Evolutionary conservation across 495 filamentous ascomycete genomes (phyloP).

Genomic region (Collariella sp.): DNA sequence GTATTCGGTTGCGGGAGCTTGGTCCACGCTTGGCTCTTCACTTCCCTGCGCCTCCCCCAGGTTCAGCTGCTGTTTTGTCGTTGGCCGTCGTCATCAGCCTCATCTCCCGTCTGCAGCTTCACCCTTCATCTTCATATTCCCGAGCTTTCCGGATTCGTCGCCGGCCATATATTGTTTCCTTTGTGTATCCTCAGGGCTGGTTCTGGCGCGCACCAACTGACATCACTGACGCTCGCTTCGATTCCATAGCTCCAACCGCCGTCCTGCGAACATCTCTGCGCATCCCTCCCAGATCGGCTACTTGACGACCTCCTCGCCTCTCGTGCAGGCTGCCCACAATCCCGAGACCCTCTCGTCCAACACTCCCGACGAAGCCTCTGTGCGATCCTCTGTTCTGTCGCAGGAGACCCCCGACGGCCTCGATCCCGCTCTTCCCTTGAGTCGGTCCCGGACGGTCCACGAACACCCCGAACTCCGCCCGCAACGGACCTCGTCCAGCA

Average conservation of each 20-base stretch:
- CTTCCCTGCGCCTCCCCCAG: constrained; percentile 18
- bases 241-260: constrained; percentile 9
- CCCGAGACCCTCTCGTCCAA: constrained; percentile 29
- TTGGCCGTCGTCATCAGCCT: constrained; percentile 18
- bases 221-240: constrained; percentile 14
- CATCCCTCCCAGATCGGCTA: constrained; percentile 72
- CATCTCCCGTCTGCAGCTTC: neutral
- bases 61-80: constrained; percentile 10
- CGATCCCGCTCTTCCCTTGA: constrained; percentile 18
- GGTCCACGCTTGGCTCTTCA: neutral
- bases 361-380: constrained; percentile 12
- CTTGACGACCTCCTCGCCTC: constrained; percentile 72
- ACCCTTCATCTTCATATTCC: neutral
- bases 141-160: constrained; percentile 1
- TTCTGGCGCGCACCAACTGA: constrained; percentile 4
- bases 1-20: constrained; percentile 1
- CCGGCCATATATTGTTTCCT: constrained; percentile 1
- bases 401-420: constrained; percentile 20
- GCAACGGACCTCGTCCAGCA: constrained; percentile 37
- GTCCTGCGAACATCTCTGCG: constrained; percentile 51
- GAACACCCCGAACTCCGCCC: constrained; percentile 28
- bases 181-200: constrained; percentile 9
- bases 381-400: constrained; percentile 13
- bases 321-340: constrained; percentile 52
- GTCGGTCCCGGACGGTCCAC: constrained; percentile 25